Base-by-base conservation (phyloP, 352 stramenopile genomes). In the Globisporangium nodosum region DNA sequence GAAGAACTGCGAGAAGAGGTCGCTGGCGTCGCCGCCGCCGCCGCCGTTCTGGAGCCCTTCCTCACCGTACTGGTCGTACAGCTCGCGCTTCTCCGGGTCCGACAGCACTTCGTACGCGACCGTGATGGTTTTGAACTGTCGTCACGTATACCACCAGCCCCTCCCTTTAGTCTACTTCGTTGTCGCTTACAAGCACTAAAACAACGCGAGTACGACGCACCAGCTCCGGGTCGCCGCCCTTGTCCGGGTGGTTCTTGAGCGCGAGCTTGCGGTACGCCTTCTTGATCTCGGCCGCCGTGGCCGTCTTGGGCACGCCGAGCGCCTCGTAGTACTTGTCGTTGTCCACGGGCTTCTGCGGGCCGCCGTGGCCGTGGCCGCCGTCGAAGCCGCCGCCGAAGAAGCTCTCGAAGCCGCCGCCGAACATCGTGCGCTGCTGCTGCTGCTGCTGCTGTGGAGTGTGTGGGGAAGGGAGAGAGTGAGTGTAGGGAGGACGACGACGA, bases 1-100 rank as follows among this genome's bases (percentile, higher is more conserved):
- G 80, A 99, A 99, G 72, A 99, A 98, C 88, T 98, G 96, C 71
- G 73, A 94, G 69, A 99, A 99, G 55, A 99, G 84, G 67, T 99
- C 96, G 69, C 76, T 83, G 18, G 76, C 78, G 49, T 92, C 83
- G 15, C 46, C 75, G 39, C 81, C 85, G 35, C 78, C 76, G 18
- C 74, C 85, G 37, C 88, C 93, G 61, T 95, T 87, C 71, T 98
- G 92, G 21, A 99, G 81, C n/a, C 96, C 97, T 66, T 99, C 97
- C 60, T 99, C 93, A 52, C 97, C 97, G 67, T 99, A 98, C 80
- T 86, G 76, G 60, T 96, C 88, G 71, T 96, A 96, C 0, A 95
- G 58, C 51, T 96, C 82, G 49, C 85, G 78, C 73, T 94, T 96
- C 62, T 96, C 83, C 24, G 88, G 73, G 69, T 99, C 97, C 49